Conservation (phyloP, 805 yeast species). For the Kuraishia piskuri region DNA sequence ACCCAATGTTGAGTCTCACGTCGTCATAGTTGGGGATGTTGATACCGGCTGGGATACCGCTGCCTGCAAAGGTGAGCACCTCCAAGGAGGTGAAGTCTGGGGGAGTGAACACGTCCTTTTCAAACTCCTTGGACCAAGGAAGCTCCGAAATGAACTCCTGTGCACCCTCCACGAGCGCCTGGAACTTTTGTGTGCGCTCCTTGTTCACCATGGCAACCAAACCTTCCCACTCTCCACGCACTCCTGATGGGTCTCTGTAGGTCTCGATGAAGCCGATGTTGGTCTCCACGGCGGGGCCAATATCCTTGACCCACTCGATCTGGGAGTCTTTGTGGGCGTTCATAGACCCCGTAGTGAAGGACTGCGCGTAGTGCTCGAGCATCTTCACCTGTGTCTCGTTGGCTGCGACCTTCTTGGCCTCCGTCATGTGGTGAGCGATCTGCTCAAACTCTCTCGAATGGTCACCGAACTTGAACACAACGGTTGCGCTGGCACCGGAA, state of each 20-base stretch:
- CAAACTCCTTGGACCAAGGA: conserved; percentile 74
- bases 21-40: conserved; percentile 91
- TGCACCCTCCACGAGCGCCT: conserved; percentile 60
- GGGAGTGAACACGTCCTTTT: conserved; percentile 80
- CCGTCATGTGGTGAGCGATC: conserved; percentile 45
- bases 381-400: conserved; percentile 63
- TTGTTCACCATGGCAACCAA: conserved; percentile 85
- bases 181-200: conserved; percentile 76
- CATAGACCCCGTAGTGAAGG: conserved; percentile 78
- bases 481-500: conserved; percentile 29
- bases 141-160: conserved; percentile 51
- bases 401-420: conserved; percentile 58
- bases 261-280: conserved; percentile 91
- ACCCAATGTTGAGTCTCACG: conserved; percentile 74
- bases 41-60: conserved; percentile 90
- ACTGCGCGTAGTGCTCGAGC: conserved; percentile 56
- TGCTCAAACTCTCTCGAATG: conserved; percentile 55
- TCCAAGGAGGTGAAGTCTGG: conserved; percentile 91
- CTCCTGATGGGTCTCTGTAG: conserved; percentile 86
- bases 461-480: conserved; percentile 68
- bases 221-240: conserved; percentile 92
- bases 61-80: conserved; percentile 81
- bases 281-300: conserved; percentile 70
- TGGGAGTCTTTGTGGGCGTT: conserved; percentile 81
- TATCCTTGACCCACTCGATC: conserved; percentile 79